phyloP scores from a whole-genome alignment of 2,329 filamentous ascomycete species.

The Pseudocercospora cruenta region DNA sequence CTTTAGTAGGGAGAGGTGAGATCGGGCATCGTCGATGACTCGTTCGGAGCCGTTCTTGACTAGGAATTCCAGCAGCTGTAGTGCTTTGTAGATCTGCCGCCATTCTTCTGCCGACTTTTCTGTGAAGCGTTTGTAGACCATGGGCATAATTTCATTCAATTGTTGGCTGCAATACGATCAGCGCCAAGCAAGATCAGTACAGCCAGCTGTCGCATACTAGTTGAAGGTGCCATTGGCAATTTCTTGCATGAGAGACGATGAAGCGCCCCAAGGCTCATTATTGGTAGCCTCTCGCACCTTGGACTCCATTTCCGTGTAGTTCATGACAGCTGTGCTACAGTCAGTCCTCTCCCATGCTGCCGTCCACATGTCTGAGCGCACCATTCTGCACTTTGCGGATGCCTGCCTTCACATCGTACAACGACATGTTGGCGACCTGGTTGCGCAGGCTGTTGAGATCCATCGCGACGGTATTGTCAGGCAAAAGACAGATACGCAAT shows the following conservation, averaged over 20 bases:
- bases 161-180: constrained; percentile 67
- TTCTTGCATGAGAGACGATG: constrained; percentile 88
- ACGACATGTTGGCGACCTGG: constrained; percentile 84
- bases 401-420: constrained; percentile 94
- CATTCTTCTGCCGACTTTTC: constrained; percentile 98
- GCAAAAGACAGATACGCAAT: background rate
- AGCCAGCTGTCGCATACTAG: constrained; percentile 67
- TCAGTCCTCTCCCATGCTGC: constrained; percentile 3
- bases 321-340: constrained; percentile 77
- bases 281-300: constrained; percentile 95
- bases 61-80: constrained; percentile 94
- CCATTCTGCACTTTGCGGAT: constrained; percentile 97
- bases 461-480: constrained; percentile 58
- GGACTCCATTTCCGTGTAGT: constrained; percentile 91
- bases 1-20: constrained; percentile 91
- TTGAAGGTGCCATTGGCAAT: constrained; percentile 98
- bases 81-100: constrained; percentile 96
- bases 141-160: constrained; percentile 99
- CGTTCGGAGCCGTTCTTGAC: constrained; percentile 98
- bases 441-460: constrained; percentile 84
- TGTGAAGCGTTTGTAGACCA: constrained; percentile 99
- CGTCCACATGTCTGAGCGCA: constrained; percentile 48
- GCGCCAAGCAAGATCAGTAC: background rate
- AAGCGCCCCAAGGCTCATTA: constrained; percentile 95
- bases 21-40: constrained; percentile 94